A percentile compares a stretch with the other conserved stretches of the same genome.
Conservation (phyloP, 176 grass and related monocot genomes). For the Alloteropsis semialata region DNA sequence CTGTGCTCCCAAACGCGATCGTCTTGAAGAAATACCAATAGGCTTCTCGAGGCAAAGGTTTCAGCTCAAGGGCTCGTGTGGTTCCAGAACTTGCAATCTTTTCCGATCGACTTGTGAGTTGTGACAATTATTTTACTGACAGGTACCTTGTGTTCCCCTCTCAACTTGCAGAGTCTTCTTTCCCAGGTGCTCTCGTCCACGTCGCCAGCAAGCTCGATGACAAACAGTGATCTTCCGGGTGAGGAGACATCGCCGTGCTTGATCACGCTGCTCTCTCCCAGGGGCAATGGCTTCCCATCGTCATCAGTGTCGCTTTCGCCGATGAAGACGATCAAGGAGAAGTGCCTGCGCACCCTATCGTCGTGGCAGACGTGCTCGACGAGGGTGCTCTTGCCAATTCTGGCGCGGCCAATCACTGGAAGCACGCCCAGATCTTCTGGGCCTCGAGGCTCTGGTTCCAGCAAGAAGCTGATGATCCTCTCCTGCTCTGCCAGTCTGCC, state of each 20-base stretch:
- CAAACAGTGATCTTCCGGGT: background rate
- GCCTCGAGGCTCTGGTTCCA: background rate
- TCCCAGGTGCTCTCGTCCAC: slow-evolving; percentile 6
- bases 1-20: slow-evolving; percentile 9
- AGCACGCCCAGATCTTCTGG: background rate
- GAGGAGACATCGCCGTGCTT: too few species aligned
- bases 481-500: background rate
- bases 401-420: slow-evolving; percentile 11
- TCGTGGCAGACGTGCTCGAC: slow-evolving; percentile 35
- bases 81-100: background rate
- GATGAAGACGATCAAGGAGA: background rate
- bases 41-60: background rate
- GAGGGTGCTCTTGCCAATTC: slow-evolving; percentile 45
- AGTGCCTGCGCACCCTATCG: slow-evolving; percentile 27
- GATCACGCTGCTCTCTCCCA: too few species aligned
- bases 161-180: background rate
- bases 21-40: slow-evolving; percentile 35
- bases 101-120: slow-evolving; percentile 3
- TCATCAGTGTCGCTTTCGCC: too few species aligned
- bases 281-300: too few species aligned
- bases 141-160: background rate
- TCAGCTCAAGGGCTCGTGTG: background rate
- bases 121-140: slow-evolving; percentile 31
- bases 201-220: background rate
- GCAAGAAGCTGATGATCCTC: slow-evolving; percentile 4